Percentiles rank a stretch among this genome's conserved stretches.
Conservation (phyloP, 495 filamentous ascomycete species). For the Choiromyces venosus region DNA sequence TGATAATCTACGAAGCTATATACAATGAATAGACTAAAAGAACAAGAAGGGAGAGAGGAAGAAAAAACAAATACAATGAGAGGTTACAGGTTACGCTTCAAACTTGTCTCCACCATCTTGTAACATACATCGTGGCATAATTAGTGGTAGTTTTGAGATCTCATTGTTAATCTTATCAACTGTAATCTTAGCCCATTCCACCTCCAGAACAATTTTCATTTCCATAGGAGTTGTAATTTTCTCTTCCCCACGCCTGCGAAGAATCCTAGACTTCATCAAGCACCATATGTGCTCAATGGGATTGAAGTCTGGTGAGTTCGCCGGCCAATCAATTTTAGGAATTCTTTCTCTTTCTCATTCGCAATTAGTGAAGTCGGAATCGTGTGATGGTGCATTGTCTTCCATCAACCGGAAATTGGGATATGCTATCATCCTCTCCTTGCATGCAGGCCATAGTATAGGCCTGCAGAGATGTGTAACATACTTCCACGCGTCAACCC, state of each 20-base stretch:
- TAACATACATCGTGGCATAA: constrained; percentile 18
- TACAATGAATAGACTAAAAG: no score
- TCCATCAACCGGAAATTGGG: constrained; percentile 12
- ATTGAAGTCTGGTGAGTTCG: constrained; percentile 18
- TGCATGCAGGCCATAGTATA: constrained; percentile 12
- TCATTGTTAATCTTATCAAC: constrained; percentile 5
- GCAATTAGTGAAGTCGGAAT: constrained; percentile 4
- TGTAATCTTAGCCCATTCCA: background rate
- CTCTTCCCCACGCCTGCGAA: no score
- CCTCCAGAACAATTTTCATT: background rate
- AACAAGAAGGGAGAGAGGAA: no score
- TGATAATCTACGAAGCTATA: no score
- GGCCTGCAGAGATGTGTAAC: background rate
- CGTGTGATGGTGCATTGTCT: constrained; percentile 5
- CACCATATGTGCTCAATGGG: constrained; percentile 17
- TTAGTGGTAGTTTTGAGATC: constrained; percentile 5
- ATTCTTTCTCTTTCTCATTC: constrained; percentile 18
- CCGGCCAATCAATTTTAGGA: constrained; percentile 10
- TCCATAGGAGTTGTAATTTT: no score
- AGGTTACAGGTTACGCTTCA: no score
- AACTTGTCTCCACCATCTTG: no score
- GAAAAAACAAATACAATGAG: no score
- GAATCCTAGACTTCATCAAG: no score
- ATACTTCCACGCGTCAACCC: constrained; percentile 6
- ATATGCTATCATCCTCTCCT: constrained; percentile 2